Evolutionary conservation across 257 asterid species (phyloP).

Genomic region (Gentiana straminea): DNA sequence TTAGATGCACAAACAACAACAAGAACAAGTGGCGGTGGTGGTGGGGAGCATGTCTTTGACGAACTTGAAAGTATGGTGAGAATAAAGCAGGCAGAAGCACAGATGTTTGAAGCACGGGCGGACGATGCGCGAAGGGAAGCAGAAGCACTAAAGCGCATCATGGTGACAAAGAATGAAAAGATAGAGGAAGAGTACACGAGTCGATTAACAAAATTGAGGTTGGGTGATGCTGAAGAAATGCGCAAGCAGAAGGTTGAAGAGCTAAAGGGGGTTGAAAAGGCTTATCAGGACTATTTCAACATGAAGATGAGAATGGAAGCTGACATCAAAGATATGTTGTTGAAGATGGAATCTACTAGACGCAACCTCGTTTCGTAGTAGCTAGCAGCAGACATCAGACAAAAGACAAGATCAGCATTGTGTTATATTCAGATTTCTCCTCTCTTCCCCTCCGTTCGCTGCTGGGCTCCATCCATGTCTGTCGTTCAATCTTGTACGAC

Average conservation of each 20-base stretch:
- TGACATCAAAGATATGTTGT: slow-evolving; percentile 72
- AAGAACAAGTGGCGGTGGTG: background rate
- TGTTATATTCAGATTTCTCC: background rate
- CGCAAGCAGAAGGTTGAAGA: slow-evolving; percentile 78
- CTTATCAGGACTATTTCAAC: slow-evolving; percentile 62
- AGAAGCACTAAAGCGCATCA: slow-evolving; percentile 67
- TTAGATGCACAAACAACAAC: slow-evolving; percentile 29
- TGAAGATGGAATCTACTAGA: slow-evolving; percentile 87
- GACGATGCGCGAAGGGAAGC: slow-evolving; percentile 90
- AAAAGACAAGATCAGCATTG: slow-evolving; percentile 16
- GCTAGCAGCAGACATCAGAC: background rate
- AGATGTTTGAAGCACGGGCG: slow-evolving; percentile 85
- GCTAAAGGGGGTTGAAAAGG: slow-evolving; percentile 58
- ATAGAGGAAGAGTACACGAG: slow-evolving; percentile 66
- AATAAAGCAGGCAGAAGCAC: slow-evolving; percentile 83
- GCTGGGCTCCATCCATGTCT: background rate
- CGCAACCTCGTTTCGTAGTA: slow-evolving; percentile 39
- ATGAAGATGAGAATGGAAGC: slow-evolving; percentile 92
- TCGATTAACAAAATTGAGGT: slow-evolving; percentile 52
- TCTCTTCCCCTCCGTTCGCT: background rate
- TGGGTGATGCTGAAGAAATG: slow-evolving; percentile 90
- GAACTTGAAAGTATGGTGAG: slow-evolving; percentile 89
- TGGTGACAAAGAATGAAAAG: slow-evolving; percentile 50
- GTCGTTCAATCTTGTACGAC: background rate
- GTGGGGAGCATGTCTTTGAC: slow-evolving; percentile 55